Base-by-base conservation (phyloP, 2,329 filamentous ascomycete genomes). In the Phaeophleospora eucalypticola region DNA sequence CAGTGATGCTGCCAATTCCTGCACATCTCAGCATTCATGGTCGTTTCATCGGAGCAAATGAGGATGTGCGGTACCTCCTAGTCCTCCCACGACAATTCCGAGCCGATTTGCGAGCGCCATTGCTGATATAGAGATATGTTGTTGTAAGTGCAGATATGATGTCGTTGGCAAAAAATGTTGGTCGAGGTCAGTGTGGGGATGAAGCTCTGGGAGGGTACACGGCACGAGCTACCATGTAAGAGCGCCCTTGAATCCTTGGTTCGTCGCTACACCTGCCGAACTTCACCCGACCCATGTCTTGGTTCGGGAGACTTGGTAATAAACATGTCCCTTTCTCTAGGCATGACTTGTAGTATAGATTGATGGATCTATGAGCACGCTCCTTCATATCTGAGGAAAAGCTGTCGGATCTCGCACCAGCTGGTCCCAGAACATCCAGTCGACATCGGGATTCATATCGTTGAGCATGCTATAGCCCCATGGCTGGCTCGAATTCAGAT, bases 1-100 rank as follows among this genome's bases (percentile, higher is more conserved):
- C 73, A 2, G 71, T 72, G 29, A 65, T 65, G 12, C 69, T 68
- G 6, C 72, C 72, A 2, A 75, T 63, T 3, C 72, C 72, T 33
- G 24, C 6, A 29, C 12, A n/a, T n/a, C n/a, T n/a, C n/a, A n/a
- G n/a, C n/a, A n/a, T n/a, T n/a, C n/a, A n/a, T n/a, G n/a, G 24
- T 29, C 6, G 24, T 29, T 12, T 29, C 24, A 29, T 6, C 12
- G 24, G 24, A 29, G 12, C 12, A 12, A 12, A 29, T 7, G 24
- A 29, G 6, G 24, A 29, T 29, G 7, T 29, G 24, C 24, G 7
- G 24, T 12, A 29, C 24, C 24, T 29, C 24, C 24, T 12, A 29
- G 12, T 12, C 24, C 24, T 29, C 24, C 24, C 24, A 29, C 24
- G 12, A 29, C 12, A 29, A 29, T 29, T 12, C 24, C 24, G 12